Evolutionary conservation across 345 rosid genomes (phyloP).

Genomic region (Theobroma cacao): DNA sequence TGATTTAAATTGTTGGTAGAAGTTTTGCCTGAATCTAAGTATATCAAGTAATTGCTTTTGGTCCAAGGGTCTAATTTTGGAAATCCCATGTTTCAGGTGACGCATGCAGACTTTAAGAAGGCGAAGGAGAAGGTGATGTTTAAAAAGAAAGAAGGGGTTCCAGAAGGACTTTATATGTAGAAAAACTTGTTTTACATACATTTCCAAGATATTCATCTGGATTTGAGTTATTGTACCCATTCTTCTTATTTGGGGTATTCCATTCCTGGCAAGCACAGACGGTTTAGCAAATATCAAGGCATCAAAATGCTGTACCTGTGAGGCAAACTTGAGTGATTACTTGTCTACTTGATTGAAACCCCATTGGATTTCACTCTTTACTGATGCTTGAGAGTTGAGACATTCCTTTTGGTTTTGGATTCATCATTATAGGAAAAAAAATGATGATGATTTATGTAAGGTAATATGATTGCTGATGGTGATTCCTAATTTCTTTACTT

Average conservation of each 20-base stretch:
- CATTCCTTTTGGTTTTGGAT: too few relatives aligned
- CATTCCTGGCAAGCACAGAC: neutral
- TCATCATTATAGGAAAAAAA: too few relatives aligned
- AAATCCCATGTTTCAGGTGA: constrained; percentile 50
- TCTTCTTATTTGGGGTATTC: neutral
- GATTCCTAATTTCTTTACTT: too few relatives aligned
- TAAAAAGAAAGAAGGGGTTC: constrained; percentile 99
- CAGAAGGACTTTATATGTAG: constrained; percentile 97
- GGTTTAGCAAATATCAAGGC: neutral
- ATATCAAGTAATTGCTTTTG: neutral
- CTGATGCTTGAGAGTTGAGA: too few relatives aligned
- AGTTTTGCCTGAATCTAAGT: neutral
- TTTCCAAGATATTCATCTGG: neutral
- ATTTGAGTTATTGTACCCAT: neutral
- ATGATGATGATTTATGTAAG: too few relatives aligned
- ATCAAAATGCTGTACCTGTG: neutral
- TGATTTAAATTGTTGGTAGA: neutral
- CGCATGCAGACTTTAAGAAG: constrained; percentile 85
- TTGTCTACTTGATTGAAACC: neutral
- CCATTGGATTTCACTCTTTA: too few relatives aligned
- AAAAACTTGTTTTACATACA: neutral
- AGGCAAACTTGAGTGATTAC: neutral
- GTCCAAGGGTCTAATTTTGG: neutral
- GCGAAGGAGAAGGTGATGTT: constrained; percentile 98
- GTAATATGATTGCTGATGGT: too few relatives aligned